Evolutionary conservation across 345 rosid species (phyloP), one percentile per base, ranked within the genome.

Genomic region (Crucihimalaya himalaica): DNA sequence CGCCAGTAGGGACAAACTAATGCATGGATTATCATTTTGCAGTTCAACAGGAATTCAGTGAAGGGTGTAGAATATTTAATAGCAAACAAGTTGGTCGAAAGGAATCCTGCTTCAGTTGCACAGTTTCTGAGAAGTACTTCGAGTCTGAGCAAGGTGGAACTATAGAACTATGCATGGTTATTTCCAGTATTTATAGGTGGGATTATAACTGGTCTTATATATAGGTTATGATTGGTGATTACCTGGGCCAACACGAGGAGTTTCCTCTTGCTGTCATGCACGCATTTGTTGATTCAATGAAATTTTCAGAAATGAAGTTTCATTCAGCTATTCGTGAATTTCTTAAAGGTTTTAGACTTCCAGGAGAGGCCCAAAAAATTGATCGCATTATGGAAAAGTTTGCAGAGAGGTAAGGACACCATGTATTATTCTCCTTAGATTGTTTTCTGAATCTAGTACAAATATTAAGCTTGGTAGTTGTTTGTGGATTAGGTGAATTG

Each of bases 261-360:
- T 95, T 92, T 84, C 93, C 99, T 59, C 89, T 92, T 72, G 87
- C 98, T 77, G 99, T 95, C 75, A 95, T 95, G 99, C 99, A 95
- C 73, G 92, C 92, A 69, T 95, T 83, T 83, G 96, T 95, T 60
- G 99, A 95, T 80, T 88, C 93, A 45, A 86, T 95, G 85, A 83
- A 84, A 54, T 95, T 95, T 84, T 80, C 96, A 15, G 91, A 85
- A 79, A 81, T 90, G 96, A 90, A 90, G 77, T 95, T 95, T 87
- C 89, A 86, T 78, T 72, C 59, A 11, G 96, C 99, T 72, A 88
- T 95, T 61, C 97, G 99, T 50, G 96, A 87, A 83, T 87, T 92
- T 70, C 97, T 95, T 68, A 90, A 90, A 75, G 96, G 96, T 48
- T 95, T 95, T 84, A 84, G 96, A 78, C 98, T 95, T 80, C 99